Evolutionary conservation across 495 filamentous ascomycete species (phyloP).

Genomic region (Cercophora samala): DNA sequence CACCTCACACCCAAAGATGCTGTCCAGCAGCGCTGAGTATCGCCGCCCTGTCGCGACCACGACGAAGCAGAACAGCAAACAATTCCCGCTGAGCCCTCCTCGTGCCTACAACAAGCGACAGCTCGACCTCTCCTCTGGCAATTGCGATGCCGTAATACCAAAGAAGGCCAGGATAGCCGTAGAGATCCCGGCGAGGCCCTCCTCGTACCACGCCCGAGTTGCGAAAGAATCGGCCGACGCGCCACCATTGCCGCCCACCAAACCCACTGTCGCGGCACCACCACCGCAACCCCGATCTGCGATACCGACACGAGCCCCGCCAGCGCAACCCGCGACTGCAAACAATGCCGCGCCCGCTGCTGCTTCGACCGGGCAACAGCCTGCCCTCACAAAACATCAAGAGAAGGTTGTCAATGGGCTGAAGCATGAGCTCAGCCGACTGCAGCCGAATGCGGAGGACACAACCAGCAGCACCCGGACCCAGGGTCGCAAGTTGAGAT

Average conservation of each 20-base stretch:
- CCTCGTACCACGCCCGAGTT: slow-evolving; percentile 27
- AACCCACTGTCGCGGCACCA: slow-evolving; percentile 31
- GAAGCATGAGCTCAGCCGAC: slow-evolving; percentile 48
- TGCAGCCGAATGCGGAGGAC: slow-evolving; percentile 44
- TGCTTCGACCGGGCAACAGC: slow-evolving; percentile 25
- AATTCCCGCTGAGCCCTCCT: slow-evolving; percentile 16
- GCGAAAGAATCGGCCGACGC: slow-evolving; percentile 30
- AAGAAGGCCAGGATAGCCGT: slow-evolving; percentile 38
- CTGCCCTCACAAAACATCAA: slow-evolving; percentile 41
- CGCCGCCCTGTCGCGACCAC: slow-evolving; percentile 20
- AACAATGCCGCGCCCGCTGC: slow-evolving; percentile 26
- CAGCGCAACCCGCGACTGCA: slow-evolving; percentile 28
- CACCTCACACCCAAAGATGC: slow-evolving; percentile 20
- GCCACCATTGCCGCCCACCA: slow-evolving; percentile 27
- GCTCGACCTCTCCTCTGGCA: slow-evolving; percentile 20
- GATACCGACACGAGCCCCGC: slow-evolving; percentile 21
- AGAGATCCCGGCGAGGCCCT: slow-evolving; percentile 38
- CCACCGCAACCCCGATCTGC: slow-evolving; percentile 24
- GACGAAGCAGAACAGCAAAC: slow-evolving; percentile 14
- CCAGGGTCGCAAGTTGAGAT: slow-evolving; percentile 51
- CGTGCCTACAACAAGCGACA: slow-evolving; percentile 26
- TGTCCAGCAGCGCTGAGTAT: slow-evolving; percentile 14
- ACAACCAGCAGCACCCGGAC: slow-evolving; percentile 23
- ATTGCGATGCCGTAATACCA: slow-evolving; percentile 18
- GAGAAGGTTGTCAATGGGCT: slow-evolving; percentile 52